Conservation (phyloP, 23 red algal species). For the Chondrus crispus region DNA sequence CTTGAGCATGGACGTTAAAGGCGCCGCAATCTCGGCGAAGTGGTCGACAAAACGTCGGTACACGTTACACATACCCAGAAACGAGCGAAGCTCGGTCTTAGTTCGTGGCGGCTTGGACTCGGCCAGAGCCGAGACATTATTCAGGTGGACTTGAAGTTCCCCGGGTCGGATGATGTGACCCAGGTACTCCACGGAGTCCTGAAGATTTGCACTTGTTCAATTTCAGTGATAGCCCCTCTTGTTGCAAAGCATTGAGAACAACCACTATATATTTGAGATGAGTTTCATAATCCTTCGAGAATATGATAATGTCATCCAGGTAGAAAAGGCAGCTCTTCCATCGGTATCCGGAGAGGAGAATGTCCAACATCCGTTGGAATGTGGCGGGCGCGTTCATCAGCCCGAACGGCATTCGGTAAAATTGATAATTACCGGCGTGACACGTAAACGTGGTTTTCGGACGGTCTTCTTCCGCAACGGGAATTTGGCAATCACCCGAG, state of each 20-base stretch:
- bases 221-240: not conserved
- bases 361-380: slow-evolving; percentile 26
- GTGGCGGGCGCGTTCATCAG: slow-evolving; percentile 28
- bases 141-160: not conserved
- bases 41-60: slow-evolving; percentile 30
- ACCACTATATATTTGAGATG: not conserved
- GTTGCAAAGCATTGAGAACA: not conserved
- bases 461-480: not conserved
- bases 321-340: slow-evolving; percentile 17
- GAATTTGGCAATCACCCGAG: slow-evolving; percentile 33
- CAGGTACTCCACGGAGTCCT: slow-evolving; percentile 17
- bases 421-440: not conserved
- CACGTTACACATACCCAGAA: slow-evolving; percentile 27
- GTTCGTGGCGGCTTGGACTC: not conserved
- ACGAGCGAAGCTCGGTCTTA: slow-evolving; percentile 13
- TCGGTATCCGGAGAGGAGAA: slow-evolving; percentile 12
- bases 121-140: not conserved
- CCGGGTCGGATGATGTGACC: slow-evolving; percentile 50
- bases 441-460: slow-evolving; percentile 43
- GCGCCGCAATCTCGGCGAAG: slow-evolving; percentile 25
- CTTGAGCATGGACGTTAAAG: not conserved
- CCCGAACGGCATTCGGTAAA: slow-evolving; percentile 35
- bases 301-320: slow-evolving; percentile 48
- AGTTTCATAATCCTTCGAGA: not conserved
- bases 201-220: slow-evolving; percentile 44